A percentile compares a stretch with the other conserved stretches of the same genome.
Evolutionary conservation across 768 basidiomycete genomes (phyloP).

Genomic region (Suillus alpinus): DNA sequence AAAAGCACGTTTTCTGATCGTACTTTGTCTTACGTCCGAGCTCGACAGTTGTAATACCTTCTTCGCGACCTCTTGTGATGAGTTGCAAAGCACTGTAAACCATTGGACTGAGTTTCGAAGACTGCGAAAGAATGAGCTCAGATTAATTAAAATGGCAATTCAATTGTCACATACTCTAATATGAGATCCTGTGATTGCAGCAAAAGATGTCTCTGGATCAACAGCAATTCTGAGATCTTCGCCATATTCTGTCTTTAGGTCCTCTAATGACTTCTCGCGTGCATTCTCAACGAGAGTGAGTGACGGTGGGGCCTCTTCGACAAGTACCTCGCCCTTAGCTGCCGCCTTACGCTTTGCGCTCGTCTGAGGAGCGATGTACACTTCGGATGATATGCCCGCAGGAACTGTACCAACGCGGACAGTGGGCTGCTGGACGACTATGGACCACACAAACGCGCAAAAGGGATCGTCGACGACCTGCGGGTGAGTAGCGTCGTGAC

Average conservation of each 20-base stretch:
- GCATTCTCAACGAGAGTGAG: constrained; percentile 58
- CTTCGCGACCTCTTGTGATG: constrained; percentile 76
- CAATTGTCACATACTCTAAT: constrained; percentile 54
- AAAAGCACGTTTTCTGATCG: constrained; percentile 88
- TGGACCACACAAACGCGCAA: constrained; percentile 78
- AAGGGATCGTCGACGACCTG: constrained; percentile 76
- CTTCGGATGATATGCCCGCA: constrained; percentile 55
- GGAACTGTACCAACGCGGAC: constrained; percentile 75
- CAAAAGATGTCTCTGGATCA: constrained; percentile 70
- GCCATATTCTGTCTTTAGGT: constrained; percentile 57
- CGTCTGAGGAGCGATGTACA: constrained; percentile 75
- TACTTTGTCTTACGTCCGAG: constrained; percentile 77
- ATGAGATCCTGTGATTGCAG: constrained; percentile 83
- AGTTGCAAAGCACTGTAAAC: constrained; percentile 83
- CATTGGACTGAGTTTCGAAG: constrained; percentile 77
- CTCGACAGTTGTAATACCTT: constrained; percentile 75
- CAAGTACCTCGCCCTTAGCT: constrained; percentile 48
- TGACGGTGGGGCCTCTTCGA: constrained; percentile 41
- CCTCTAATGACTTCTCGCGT: constrained; percentile 49
- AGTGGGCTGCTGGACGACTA: constrained; percentile 71
- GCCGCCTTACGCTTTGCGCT: constrained; percentile 66
- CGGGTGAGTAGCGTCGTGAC: constrained; percentile 30
- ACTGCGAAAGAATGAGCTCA: constrained; percentile 38
- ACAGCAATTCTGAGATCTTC: constrained; percentile 69
- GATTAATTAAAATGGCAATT: constrained; percentile 4